Percentiles rank a stretch among this genome's conserved stretches.
These are phyloP conservation scores for Trichoderma citrinoviride DNA, from an alignment of 2,329 filamentous ascomycete genomes.

Conservation along the genomic window DNA sequence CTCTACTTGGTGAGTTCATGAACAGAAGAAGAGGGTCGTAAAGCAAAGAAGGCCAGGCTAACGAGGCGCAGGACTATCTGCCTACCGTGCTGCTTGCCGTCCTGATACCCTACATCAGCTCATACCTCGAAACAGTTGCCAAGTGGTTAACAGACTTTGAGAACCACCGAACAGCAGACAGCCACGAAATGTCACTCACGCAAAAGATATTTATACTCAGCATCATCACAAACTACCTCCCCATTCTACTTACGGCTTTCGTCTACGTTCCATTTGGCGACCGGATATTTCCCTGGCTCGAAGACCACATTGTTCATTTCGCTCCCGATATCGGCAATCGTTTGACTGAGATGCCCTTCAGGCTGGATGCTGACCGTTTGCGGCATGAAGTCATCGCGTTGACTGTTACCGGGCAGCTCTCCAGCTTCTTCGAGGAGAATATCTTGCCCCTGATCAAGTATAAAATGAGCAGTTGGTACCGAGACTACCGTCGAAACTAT, in stretches of 20 bases:
- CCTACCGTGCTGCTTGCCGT: slow-evolving; percentile 69
- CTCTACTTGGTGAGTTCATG: slow-evolving; percentile 54
- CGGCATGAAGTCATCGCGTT: slow-evolving; percentile 73
- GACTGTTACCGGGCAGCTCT: slow-evolving; percentile 68
- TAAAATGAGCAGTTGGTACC: slow-evolving; percentile 47
- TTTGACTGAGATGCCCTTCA: slow-evolving; percentile 56
- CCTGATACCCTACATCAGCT: slow-evolving; percentile 62
- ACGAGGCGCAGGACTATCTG: slow-evolving; percentile 59
- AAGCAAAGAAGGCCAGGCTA: neutral
- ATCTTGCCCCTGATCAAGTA: slow-evolving; percentile 68
- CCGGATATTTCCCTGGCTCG: slow-evolving; percentile 64
- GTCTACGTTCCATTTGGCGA: slow-evolving; percentile 74
- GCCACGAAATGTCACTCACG: slow-evolving; percentile 66
- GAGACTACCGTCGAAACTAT: slow-evolving; percentile 37
- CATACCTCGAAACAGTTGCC: slow-evolving; percentile 61
- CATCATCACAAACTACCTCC: slow-evolving; percentile 77
- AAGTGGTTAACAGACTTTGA: slow-evolving; percentile 65
- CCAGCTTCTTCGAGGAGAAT: slow-evolving; percentile 70
- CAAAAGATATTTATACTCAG: slow-evolving; percentile 75
- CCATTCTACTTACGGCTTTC: slow-evolving; percentile 73
- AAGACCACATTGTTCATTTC: slow-evolving; percentile 56
- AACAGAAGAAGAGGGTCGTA: neutral
- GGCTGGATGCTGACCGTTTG: slow-evolving; percentile 63
- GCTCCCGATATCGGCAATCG: slow-evolving; percentile 43
- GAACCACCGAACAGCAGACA: slow-evolving; percentile 70